Evolutionary conservation across 805 yeast species (phyloP).

Genomic region (Hanseniaspora nectarophila): DNA sequence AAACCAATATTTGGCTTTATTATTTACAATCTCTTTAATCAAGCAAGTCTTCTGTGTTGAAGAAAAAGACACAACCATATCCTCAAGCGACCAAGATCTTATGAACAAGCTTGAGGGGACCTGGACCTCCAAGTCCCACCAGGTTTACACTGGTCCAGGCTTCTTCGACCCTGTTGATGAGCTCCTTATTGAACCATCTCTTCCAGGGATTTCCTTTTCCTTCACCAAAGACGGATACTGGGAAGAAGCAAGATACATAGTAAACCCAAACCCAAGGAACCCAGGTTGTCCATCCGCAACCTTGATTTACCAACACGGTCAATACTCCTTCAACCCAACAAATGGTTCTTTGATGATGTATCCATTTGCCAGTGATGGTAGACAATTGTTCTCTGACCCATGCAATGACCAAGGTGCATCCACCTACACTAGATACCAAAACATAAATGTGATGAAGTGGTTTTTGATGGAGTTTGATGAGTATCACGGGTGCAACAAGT

Average conservation of each 20-base stretch:
- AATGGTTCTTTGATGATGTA: slow-evolving; percentile 60
- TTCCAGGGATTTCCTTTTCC: slow-evolving; percentile 88
- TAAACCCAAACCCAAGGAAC: slow-evolving; percentile 53
- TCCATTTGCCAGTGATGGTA: slow-evolving; percentile 80
- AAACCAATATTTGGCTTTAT: background rate
- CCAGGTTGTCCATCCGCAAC: slow-evolving; percentile 80
- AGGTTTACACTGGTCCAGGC: slow-evolving; percentile 93
- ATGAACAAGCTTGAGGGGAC: slow-evolving; percentile 55
- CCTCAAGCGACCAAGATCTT: slow-evolving; percentile 7
- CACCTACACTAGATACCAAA: slow-evolving; percentile 59
- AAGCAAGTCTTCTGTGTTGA: background rate
- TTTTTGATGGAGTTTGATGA: slow-evolving; percentile 54
- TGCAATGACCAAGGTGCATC: slow-evolving; percentile 56
- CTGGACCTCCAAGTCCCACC: slow-evolving; percentile 87
- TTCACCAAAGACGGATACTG: slow-evolving; percentile 85
- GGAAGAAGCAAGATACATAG: slow-evolving; percentile 81
- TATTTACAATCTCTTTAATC: background rate
- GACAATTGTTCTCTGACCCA: slow-evolving; percentile 81
- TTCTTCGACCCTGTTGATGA: slow-evolving; percentile 95
- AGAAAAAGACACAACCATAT: slow-evolving; percentile 1
- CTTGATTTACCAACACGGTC: slow-evolving; percentile 81
- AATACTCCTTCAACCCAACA: slow-evolving; percentile 40
- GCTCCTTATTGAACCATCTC: slow-evolving; percentile 82
- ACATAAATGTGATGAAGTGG: slow-evolving; percentile 46
- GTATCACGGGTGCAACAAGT: slow-evolving; percentile 72